These are phyloP conservation scores for Stipa capillata DNA, from an alignment of 176 grass and related monocot genomes.

Conservation along the genomic window DNA sequence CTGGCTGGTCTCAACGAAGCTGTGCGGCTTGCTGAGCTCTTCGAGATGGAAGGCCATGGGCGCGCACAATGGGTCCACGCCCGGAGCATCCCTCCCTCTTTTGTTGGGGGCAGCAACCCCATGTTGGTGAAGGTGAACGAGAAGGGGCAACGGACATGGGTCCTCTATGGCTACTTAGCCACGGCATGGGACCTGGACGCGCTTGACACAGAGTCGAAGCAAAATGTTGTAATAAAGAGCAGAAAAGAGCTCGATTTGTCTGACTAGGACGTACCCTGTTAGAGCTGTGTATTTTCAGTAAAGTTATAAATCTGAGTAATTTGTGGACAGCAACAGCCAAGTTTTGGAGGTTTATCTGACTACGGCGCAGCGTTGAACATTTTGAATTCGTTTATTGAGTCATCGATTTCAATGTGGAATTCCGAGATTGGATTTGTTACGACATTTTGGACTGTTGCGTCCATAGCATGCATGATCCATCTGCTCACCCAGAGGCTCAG, in stretches of 20 bases:
- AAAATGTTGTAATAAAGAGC: slow-evolving; percentile 59
- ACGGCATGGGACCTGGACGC: slow-evolving; percentile 72
- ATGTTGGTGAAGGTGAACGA: slow-evolving; percentile 54
- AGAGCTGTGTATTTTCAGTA: slow-evolving; percentile 14
- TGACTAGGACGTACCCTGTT: slow-evolving; percentile 16
- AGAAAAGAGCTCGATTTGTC: slow-evolving; percentile 66
- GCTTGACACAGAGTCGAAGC: slow-evolving; percentile 50
- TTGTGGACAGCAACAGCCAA: neutral
- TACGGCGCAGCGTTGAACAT: neutral
- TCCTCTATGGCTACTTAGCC: slow-evolving; percentile 78
- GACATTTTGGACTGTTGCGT: neutral
- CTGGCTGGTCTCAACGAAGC: slow-evolving; percentile 62
- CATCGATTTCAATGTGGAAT: neutral
- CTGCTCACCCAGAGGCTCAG: too few relatives aligned
- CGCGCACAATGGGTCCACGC: slow-evolving; percentile 29
- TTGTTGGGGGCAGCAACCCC: slow-evolving; percentile 32
- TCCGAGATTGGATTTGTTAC: neutral
- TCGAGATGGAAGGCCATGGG: slow-evolving; percentile 48
- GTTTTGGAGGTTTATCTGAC: neutral
- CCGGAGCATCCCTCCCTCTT: slow-evolving; percentile 5
- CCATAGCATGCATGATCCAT: neutral
- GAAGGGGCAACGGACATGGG: slow-evolving; percentile 49
- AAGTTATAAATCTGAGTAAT: neutral
- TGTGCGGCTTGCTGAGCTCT: slow-evolving; percentile 48
- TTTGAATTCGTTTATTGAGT: neutral